Evolutionary conservation across 2,329 filamentous ascomycete species (phyloP), one percentile per base, ranked within the genome.

Genomic region (Aspergillus caelatus): DNA sequence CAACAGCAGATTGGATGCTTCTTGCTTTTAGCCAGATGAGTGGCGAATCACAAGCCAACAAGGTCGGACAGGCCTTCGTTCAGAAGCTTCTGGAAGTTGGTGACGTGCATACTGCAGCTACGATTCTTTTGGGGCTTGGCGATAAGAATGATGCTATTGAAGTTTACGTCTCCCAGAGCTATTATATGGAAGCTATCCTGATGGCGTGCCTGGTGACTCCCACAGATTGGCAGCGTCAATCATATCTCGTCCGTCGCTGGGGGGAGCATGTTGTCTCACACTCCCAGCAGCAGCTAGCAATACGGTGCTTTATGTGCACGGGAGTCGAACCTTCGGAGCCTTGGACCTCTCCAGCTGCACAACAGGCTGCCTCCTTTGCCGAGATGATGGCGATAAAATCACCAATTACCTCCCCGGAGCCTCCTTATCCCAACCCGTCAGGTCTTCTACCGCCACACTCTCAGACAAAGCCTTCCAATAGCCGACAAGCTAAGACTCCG

Each of bases 1-100:
- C 93, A 11, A 93, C 91, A 2, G 92, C 92, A 0, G 95, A 98
- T 78, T 99, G 95, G 95, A 97, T 99, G 93, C 81, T 98, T 63
- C 82, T 99, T 41, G 94, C 95, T 12, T 80, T 99, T 58, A 96
- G 92, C 73, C 91, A 92, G 46, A 96, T 98, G 79, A 93, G 91
- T 58, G 86, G 88, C 3, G 83, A 88, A 65, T 84, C 88, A 43
- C 93, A 93, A 1, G 92, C 96, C 71, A 94, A 96, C 75, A 96
- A 96, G 76, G 88, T 98, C 19, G 93, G 92, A 1, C 91, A 94
- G 62, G 90, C 93, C 3, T 97, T 97, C 70, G 92, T 97, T 1
- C 94, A 97, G 76, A 89, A 93, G 57, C 84, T 99, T 1, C 85
- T 99, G 1, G 93, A 96, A 76, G 92, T 90, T 67, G 93, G 93